Evolutionary conservation across 345 rosid genomes (phyloP).

Genomic region (Acer saccharum): DNA sequence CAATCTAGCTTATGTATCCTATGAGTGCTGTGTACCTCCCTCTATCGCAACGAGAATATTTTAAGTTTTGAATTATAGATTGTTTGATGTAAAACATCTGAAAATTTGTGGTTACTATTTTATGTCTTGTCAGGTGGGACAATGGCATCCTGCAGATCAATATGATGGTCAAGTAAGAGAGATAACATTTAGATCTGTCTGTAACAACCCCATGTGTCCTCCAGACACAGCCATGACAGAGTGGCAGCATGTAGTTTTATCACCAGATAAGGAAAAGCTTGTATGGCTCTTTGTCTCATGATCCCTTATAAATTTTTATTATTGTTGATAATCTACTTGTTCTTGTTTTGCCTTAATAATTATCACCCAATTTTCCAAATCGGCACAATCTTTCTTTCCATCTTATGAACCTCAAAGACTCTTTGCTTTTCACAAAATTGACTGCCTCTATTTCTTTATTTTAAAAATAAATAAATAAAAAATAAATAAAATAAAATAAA

Average conservation of each 20-base stretch:
- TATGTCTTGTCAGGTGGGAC: constrained; percentile 71
- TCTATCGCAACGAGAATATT: not conserved
- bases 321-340: not conserved
- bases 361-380: not conserved
- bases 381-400: not conserved
- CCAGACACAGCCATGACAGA: constrained; percentile 98
- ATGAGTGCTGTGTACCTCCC: not conserved
- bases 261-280: constrained; percentile 76
- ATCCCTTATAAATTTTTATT: not conserved
- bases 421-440: not conserved
- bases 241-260: constrained; percentile 81
- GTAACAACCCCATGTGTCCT: constrained; percentile 98
- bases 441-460: constrained; percentile 5
- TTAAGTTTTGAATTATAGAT: not conserved
- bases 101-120: constrained; percentile 16
- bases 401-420: not conserved
- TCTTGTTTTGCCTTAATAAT: not conserved
- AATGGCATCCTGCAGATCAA: constrained; percentile 90
- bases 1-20: constrained; percentile 1
- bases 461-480: too few species aligned
- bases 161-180: constrained; percentile 98
- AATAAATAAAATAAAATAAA: not conserved
- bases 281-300: constrained; percentile 36
- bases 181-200: constrained; percentile 75
- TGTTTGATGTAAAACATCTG: not conserved